These are phyloP conservation scores for Flaveria floridana DNA, from an alignment of 140 eudicot species.

Conservation along the genomic window DNA sequence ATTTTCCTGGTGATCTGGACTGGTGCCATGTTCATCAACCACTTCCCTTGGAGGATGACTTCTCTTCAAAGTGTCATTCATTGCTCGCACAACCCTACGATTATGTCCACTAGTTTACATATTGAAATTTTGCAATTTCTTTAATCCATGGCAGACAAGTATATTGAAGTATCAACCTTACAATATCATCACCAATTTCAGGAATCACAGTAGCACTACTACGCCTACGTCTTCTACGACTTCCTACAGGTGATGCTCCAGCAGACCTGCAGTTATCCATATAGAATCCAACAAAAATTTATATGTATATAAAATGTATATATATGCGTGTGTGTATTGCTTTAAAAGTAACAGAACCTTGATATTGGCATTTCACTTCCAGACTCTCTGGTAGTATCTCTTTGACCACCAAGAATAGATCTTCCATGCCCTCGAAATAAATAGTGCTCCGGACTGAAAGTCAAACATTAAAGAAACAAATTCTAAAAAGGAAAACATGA, in stretches of 20 bases:
- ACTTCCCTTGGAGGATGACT: conserved; percentile 57
- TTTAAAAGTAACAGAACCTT: conserved; percentile 44
- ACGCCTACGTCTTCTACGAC: conserved; percentile 72
- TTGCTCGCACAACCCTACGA: conserved; percentile 82
- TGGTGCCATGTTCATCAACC: conserved; percentile 29
- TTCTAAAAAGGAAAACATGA: not conserved
- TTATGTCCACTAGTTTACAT: conserved; percentile 5
- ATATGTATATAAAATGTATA: not conserved
- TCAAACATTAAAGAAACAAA: conserved; percentile 20
- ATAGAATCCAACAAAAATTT: not conserved
- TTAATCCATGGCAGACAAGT: not conserved
- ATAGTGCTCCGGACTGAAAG: conserved; percentile 81
- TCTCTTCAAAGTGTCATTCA: conserved; percentile 73
- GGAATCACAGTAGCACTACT: conserved; percentile 73
- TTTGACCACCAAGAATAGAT: conserved; percentile 76
- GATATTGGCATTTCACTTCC: conserved; percentile 53
- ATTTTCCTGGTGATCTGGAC: conserved; percentile 50
- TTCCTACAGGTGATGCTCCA: conserved; percentile 67
- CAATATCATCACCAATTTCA: conserved; percentile 89
- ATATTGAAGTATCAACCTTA: conserved; percentile 54
- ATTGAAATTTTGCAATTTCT: not conserved
- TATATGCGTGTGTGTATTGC: not conserved
- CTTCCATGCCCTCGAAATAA: conserved; percentile 68
- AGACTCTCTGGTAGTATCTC: conserved; percentile 52
- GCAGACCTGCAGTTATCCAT: conserved; percentile 58